Base-by-base conservation (phyloP, 768 basidiomycete genomes). In the Phaffia tasmanica region DNA sequence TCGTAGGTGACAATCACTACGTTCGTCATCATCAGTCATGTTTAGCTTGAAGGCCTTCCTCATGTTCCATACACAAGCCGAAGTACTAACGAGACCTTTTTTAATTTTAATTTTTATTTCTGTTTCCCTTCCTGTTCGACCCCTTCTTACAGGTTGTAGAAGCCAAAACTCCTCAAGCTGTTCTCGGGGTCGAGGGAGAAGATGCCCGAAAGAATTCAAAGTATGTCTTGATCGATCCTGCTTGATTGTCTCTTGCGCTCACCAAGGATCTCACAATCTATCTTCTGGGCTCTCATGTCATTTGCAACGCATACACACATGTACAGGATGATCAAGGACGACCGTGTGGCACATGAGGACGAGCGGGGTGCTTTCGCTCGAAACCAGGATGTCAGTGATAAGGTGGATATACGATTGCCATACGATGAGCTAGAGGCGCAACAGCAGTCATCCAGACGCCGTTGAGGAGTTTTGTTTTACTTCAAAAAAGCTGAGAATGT, bases 131-230 rank as follows among this genome's bases (percentile, higher is more conserved):
- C 35, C n/a, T n/a, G 35, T 42, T 30, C n/a, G 46, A 25, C 23
- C 53, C 46, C 4, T 42, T 42, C 1, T n/a, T 35, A 29, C 73
- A 97, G 92, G 87, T 98, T 47, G 80, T 94, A 70, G 88, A 93
- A 42, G 93, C 94, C 8, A 94, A 93, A 77, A 89, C 85, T 29
- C 89, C 93, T 0, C 84, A 90, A 70, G 84, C 91, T 1, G 83
- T 87, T 32, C 76, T 97, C 0, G 85, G 85, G 1, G 85, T 97
- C 1, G 89, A 97, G 76, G 89, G 89, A 19, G 93, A 94, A 67
- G 94, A 99, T 76, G 84, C 86, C 1, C 80, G 94, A 49, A 79
- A 91, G 50, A 89, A 99, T 77, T 79, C 86, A 48, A 81, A 91
- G 94, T 92, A 61, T 63, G 86, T 72, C 32, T 73, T 63, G 23